Evolutionary conservation across 305 asterid species (phyloP).

Genomic region (Rubia peregrina): DNA sequence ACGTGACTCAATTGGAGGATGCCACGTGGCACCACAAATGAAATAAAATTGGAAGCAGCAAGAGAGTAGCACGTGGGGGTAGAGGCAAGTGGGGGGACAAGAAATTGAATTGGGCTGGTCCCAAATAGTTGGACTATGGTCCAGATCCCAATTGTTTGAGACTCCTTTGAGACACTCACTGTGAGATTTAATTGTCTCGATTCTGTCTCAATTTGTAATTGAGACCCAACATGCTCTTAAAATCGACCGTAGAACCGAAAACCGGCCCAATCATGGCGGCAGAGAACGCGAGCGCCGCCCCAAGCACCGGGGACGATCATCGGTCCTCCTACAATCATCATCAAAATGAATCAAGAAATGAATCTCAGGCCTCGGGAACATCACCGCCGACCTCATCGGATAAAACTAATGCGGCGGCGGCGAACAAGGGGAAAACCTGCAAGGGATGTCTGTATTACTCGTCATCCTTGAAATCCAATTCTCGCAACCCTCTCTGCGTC

Average conservation of each 20-base stretch:
- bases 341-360: slow-evolving; percentile 11
- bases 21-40: too few relatives aligned
- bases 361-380: slow-evolving; percentile 18
- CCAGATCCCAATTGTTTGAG: too few relatives aligned
- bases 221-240: too few relatives aligned
- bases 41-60: too few relatives aligned
- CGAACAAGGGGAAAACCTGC: slow-evolving; percentile 60
- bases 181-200: too few relatives aligned
- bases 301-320: slow-evolving; percentile 1
- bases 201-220: too few relatives aligned
- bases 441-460: slow-evolving; percentile 77
- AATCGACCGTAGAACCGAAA: not conserved
- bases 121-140: too few relatives aligned
- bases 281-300: not conserved
- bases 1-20: too few relatives aligned
- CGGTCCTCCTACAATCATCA: not conserved
- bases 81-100: too few relatives aligned
- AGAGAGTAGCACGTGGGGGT: too few relatives aligned
- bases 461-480: slow-evolving; percentile 51
- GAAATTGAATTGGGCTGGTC: too few relatives aligned
- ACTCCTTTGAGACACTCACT: too few relatives aligned
- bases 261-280: slow-evolving; percentile 8
- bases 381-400: slow-evolving; percentile 22
- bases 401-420: slow-evolving; percentile 11
- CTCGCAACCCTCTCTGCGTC: slow-evolving; percentile 70